Conservation (phyloP, 495 filamentous ascomycete genomes). For the Xylaria longipes region DNA sequence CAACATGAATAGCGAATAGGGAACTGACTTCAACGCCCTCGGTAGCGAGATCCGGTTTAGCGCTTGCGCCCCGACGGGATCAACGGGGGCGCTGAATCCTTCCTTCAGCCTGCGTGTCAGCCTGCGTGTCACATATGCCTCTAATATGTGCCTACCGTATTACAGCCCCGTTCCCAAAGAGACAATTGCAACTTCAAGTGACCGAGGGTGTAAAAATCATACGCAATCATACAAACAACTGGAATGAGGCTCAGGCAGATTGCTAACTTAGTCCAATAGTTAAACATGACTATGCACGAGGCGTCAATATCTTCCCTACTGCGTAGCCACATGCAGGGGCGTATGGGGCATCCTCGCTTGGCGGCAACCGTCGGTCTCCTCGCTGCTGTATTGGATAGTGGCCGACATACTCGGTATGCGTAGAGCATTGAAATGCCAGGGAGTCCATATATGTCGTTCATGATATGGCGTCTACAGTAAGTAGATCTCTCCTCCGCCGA, state of each 20-base stretch:
- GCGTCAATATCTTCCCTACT: background rate
- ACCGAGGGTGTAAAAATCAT: background rate
- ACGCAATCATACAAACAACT: background rate
- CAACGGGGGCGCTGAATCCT: slow-evolving; percentile 16
- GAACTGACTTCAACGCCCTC: slow-evolving; percentile 29
- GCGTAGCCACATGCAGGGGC: background rate
- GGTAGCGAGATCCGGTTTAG: slow-evolving; percentile 40
- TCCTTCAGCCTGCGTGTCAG: slow-evolving; percentile 5
- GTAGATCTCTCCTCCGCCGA: background rate
- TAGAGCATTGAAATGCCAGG: background rate
- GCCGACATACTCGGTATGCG: too few species aligned
- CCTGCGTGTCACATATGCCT: background rate
- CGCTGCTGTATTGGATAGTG: background rate
- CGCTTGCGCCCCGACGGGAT: slow-evolving; percentile 27
- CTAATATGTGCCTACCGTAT: background rate
- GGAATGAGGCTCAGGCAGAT: slow-evolving; percentile 1
- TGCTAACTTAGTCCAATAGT: background rate
- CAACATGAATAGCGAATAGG: background rate
- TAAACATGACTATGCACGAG: background rate
- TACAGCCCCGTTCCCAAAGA: background rate
- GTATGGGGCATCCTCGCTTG: background rate
- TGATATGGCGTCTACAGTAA: background rate
- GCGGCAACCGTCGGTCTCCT: background rate
- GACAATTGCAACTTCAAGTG: background rate
- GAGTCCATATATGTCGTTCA: background rate